Percentiles rank a stretch among this genome's conserved stretches.
Conservation (phyloP, 108 stramenopile genomes). For the Schizochytrium sp. region DNA sequence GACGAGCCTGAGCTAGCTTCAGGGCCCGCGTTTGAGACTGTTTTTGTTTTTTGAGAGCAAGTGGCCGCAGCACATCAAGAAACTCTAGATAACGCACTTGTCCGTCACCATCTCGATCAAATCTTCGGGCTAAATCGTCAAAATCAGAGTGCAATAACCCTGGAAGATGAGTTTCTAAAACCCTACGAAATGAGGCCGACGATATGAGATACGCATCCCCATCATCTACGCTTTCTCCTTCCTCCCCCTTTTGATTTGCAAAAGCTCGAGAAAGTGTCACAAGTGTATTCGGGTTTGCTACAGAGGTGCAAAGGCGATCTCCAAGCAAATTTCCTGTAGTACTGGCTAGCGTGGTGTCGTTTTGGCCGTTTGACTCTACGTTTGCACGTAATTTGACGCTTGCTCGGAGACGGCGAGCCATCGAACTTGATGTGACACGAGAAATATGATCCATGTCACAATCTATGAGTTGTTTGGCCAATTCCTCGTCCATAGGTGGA, state of each 20-base stretch:
- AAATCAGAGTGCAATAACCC: not conserved
- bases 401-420: not conserved
- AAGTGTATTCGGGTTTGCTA: not conserved
- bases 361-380: not conserved
- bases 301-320: not conserved
- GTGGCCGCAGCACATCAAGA: not conserved
- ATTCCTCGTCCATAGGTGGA: not conserved
- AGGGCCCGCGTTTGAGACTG: too few relatives aligned
- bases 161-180: not conserved
- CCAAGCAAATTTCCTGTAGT: not conserved
- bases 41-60: too few relatives aligned
- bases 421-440: not conserved
- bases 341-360: not conserved
- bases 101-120: constrained; percentile 46
- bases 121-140: not conserved
- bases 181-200: not conserved
- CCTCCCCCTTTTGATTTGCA: not conserved
- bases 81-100: constrained; percentile 53
- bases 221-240: not conserved
- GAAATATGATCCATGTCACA: not conserved
- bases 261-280: not conserved
- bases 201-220: not conserved
- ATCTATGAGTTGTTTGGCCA: not conserved
- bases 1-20: too few relatives aligned
- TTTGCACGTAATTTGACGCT: too few relatives aligned